A percentile compares a stretch with the other conserved stretches of the same genome.
Conservation (phyloP, 2,329 filamentous ascomycete genomes). For the Ascochyta koolunga region DNA sequence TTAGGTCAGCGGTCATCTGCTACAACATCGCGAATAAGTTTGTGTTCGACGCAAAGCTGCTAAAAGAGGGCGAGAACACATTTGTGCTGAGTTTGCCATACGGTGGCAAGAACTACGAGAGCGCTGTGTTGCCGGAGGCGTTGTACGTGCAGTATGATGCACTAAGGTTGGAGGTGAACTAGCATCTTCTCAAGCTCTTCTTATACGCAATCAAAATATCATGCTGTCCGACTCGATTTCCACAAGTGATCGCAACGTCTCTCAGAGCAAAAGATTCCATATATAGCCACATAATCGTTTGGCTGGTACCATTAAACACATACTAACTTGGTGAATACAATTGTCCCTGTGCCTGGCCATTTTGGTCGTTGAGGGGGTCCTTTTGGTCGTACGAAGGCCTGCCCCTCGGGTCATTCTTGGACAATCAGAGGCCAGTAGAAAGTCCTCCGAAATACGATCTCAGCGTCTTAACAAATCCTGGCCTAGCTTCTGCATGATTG, state of each 20-base stretch:
- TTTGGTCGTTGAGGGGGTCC: no score
- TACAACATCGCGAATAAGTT: constrained; percentile 68
- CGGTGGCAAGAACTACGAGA: constrained; percentile 64
- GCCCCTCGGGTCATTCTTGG: no score
- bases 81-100: constrained; percentile 64
- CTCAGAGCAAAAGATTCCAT: no score
- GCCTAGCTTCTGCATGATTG: constrained; percentile 14
- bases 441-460: neutral
- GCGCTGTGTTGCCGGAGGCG: constrained; percentile 57
- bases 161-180: constrained; percentile 62
- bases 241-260: no score
- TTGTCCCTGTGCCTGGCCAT: no score
- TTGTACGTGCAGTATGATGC: constrained; percentile 72
- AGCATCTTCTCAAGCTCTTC: constrained; percentile 4
- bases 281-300: no score
- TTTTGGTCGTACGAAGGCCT: no score
- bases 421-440: no score
- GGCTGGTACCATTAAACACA: no score
- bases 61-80: constrained; percentile 61
- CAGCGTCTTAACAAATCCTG: constrained; percentile 1
- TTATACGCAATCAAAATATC: no score
- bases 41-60: constrained; percentile 56
- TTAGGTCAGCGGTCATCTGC: constrained; percentile 65
- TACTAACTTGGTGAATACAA: no score
- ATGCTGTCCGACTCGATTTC: no score